Evolutionary conservation across 768 basidiomycete genomes (phyloP).

Genomic region (Lentinula lateritia): DNA sequence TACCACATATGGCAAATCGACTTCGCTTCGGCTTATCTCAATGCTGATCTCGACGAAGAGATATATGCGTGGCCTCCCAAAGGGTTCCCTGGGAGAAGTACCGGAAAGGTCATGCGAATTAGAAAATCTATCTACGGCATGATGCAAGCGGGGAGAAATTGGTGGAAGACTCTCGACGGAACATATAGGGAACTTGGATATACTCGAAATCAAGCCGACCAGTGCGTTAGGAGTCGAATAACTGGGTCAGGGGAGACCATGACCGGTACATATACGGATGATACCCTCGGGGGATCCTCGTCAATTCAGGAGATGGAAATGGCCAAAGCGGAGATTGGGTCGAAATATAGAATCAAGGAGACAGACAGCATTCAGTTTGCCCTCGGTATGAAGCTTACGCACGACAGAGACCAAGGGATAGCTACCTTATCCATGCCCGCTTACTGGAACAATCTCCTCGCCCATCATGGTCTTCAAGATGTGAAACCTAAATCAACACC

Average conservation of each 20-base stretch:
- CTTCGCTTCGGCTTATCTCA: too few species aligned
- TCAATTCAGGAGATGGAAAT: background rate
- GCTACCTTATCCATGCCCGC: too few species aligned
- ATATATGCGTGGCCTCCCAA: background rate
- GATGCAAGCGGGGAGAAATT: slow-evolving; percentile 7
- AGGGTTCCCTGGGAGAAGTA: background rate
- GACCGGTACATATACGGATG: slow-evolving; percentile 8
- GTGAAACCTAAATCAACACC: too few species aligned
- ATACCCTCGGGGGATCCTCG: slow-evolving; percentile 3
- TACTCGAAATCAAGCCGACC: slow-evolving; percentile 4
- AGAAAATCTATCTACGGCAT: slow-evolving; percentile 6
- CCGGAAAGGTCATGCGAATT: background rate
- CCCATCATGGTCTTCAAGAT: too few species aligned
- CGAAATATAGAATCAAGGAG: background rate
- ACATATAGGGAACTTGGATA: slow-evolving; percentile 7
- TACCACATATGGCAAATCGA: too few species aligned
- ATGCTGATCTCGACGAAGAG: slow-evolving; percentile 7
- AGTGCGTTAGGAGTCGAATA: slow-evolving; percentile 2
- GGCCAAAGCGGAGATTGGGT: slow-evolving; percentile 7
- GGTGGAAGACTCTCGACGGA: slow-evolving; percentile 7
- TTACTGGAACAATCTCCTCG: too few species aligned
- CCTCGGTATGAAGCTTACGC: too few species aligned
- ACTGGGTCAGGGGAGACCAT: slow-evolving; percentile 3
- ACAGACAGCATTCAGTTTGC: too few species aligned
- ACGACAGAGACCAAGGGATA: too few species aligned